A percentile compares a stretch with the other conserved stretches of the same genome.
Evolutionary conservation across 2,329 filamentous ascomycete genomes (phyloP).

Genomic region (Xylaria arbuscula): DNA sequence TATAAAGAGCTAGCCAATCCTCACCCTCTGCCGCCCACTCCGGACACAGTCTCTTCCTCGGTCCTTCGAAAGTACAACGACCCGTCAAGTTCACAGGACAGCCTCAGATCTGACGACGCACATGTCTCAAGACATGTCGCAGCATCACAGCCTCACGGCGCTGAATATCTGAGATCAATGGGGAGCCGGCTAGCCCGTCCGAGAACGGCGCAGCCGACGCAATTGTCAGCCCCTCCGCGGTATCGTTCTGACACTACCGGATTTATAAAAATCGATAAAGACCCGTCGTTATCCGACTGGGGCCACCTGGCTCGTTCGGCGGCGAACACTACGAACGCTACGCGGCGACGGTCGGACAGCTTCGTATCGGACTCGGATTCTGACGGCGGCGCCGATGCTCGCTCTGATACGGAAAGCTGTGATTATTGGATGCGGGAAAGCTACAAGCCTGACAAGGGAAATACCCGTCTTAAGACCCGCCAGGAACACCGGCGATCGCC

Average conservation of each 20-base stretch:
- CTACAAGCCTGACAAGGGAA: constrained; percentile 54
- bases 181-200: constrained; percentile 37
- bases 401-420: constrained; percentile 58
- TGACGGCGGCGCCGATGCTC: constrained; percentile 55
- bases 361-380: constrained; percentile 60
- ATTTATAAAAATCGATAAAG: constrained; percentile 43
- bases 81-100: constrained; percentile 45
- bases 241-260: constrained; percentile 45
- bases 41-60: constrained; percentile 69
- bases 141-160: constrained; percentile 36
- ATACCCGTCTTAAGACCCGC: constrained; percentile 27
- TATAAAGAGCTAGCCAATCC: constrained; percentile 55
- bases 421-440: constrained; percentile 70
- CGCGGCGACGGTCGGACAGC: constrained; percentile 54
- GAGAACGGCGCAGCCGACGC: constrained; percentile 43
- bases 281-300: constrained; percentile 42
- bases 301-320: constrained; percentile 55
- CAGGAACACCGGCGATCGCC: constrained; percentile 39
- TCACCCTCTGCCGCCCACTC: constrained; percentile 65
- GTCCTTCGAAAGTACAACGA: constrained; percentile 55
- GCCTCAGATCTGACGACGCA: constrained; percentile 39
- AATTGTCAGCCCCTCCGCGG: constrained; percentile 51
- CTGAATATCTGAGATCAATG: constrained; percentile 45
- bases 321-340: constrained; percentile 58
- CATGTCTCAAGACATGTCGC: constrained; percentile 41